phyloP scores from a whole-genome alignment of 345 rosid species.

The Citrus sp. region DNA sequence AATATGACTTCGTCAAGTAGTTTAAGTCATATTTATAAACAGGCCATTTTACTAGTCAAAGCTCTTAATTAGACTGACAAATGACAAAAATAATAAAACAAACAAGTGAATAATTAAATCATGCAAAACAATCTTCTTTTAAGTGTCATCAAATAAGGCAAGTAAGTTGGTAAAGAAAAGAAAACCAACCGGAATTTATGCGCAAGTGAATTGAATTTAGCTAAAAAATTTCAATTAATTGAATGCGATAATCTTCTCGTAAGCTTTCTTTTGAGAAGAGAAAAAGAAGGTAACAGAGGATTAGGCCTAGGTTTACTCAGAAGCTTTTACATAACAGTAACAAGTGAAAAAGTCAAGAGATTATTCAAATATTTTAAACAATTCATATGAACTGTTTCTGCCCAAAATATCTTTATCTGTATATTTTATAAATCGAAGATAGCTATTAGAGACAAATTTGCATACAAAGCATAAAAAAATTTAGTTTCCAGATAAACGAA shows the following conservation, averaged over 20 bases:
- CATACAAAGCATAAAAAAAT: no score
- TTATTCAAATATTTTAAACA: no score
- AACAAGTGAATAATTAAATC: not conserved
- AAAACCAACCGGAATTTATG: constrained; percentile 15
- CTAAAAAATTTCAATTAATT: not conserved
- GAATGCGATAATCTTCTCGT: not conserved
- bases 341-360: no score
- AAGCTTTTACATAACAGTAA: constrained; percentile 10
- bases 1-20: not conserved
- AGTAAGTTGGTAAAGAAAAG: not conserved
- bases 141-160: not conserved
- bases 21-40: not conserved
- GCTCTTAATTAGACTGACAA: not conserved
- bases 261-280: not conserved
- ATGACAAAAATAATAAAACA: not conserved
- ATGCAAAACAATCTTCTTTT: not conserved
- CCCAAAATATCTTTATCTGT: no score
- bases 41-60: not conserved
- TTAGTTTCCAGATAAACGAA: no score
- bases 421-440: no score
- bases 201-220: not conserved
- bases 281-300: not conserved
- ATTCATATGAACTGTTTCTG: no score
- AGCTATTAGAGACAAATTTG: no score
- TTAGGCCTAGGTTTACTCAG: constrained; percentile 18